These are phyloP conservation scores for Nicotiana paniculata DNA, from an alignment of 257 asterid genomes.

Conservation along the genomic window DNA sequence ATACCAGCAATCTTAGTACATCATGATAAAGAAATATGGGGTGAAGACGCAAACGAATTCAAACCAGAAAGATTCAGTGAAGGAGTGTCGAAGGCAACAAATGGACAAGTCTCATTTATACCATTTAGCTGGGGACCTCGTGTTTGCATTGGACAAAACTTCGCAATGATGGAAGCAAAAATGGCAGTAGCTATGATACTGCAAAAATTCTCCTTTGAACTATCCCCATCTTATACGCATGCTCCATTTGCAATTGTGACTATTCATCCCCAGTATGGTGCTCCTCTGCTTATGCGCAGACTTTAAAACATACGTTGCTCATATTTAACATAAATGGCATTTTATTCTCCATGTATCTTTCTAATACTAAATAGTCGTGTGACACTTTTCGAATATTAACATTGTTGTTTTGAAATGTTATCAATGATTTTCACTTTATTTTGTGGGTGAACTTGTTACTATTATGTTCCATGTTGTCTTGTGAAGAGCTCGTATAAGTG, in stretches of 20 bases:
- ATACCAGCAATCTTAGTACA: slow-evolving; percentile 23
- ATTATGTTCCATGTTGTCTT: neutral
- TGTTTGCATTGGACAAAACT: slow-evolving; percentile 30
- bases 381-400: neutral
- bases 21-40: slow-evolving; percentile 25
- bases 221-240: slow-evolving; percentile 32
- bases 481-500: neutral
- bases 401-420: neutral
- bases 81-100: slow-evolving; percentile 26
- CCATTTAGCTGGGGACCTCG: slow-evolving; percentile 38
- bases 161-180: slow-evolving; percentile 29
- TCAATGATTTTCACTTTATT: neutral
- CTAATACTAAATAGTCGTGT: neutral
- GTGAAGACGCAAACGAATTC: slow-evolving; percentile 30
- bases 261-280: slow-evolving; percentile 30
- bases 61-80: slow-evolving; percentile 27
- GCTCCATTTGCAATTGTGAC: slow-evolving; percentile 19
- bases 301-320: neutral
- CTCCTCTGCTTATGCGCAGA: slow-evolving; percentile 20
- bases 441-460: neutral
- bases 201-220: slow-evolving; percentile 22
- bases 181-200: slow-evolving; percentile 28
- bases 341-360: neutral
- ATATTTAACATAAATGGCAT: neutral
- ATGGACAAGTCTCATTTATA: slow-evolving; percentile 16